Evolutionary conservation across 2,329 filamentous ascomycete genomes (phyloP), one percentile per base, ranked within the genome.

Genomic region (Apiospora rasikravindrae): DNA sequence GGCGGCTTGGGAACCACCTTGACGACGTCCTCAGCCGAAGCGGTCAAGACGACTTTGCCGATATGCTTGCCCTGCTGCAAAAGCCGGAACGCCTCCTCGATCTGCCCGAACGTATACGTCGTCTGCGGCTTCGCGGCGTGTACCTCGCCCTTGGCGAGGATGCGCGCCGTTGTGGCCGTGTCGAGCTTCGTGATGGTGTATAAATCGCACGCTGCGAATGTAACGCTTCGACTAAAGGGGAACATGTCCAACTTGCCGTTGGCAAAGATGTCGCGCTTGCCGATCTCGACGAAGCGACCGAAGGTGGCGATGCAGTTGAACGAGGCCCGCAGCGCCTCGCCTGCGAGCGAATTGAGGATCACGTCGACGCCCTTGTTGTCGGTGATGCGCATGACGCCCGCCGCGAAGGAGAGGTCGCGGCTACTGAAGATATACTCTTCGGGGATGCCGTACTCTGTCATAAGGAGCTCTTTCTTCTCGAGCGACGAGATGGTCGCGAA

Each of bases 51-150:
- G 4, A 85, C 78, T 64, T 86, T 86, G 0, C 83, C 84, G 24
- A 84, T 80, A 66, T 84, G 83, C 1, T 77, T 74, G 0, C 83
- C 83, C 42, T 74, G 76, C 64, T 83, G 82, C 76, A 86, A 78
- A 26, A 78, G 77, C 1, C 80, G 75, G 71, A 84, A 81, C 1
- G 81, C 81, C 1, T 81, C 75, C n/a, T 75, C 72, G 1, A 81
- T 69, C 66, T 73, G 70, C 1, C 70, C 45, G 61, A 72, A 67
- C 19, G 70, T 69, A 33, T 72, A 71, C 19, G 67, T 69, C 13
- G 64, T 64, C 33, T 71, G 68, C 24, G 72, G 70, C 42, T 24
- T 51, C 10, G 66, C 67, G 7, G 68, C 61, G 14, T 57, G 70
- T 4, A 70, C 70, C 29, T 67, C 66, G 57, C 72, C 70, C 40